These are phyloP conservation scores for Achaetomium macrosporum DNA, from an alignment of 2,329 filamentous ascomycete genomes.

Conservation along the genomic window DNA sequence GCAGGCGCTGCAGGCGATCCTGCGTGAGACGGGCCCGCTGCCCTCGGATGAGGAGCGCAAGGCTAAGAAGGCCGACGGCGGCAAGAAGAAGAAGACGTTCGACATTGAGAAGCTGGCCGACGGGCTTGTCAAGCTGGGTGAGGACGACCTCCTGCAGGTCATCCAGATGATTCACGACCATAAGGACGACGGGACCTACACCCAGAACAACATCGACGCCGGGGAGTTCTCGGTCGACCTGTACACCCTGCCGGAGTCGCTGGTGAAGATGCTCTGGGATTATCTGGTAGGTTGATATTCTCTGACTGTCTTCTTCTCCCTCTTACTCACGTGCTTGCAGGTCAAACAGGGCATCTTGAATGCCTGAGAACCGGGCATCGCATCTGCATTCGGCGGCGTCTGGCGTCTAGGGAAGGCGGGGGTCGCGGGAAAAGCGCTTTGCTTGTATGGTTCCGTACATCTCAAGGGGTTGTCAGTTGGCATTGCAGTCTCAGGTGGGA, in stretches of 20 bases:
- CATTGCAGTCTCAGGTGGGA: no score
- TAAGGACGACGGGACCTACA: conserved; percentile 90
- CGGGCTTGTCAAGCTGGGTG: conserved; percentile 76
- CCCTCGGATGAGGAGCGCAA: conserved; percentile 64
- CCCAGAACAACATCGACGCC: conserved; percentile 93
- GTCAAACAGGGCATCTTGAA: conserved; percentile 15
- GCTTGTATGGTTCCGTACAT: conserved; percentile 3
- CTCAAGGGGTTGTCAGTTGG: no score
- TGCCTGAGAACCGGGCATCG: conserved; percentile 3
- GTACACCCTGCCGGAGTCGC: conserved; percentile 85
- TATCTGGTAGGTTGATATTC: conserved; percentile 49
- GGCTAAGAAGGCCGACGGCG: conserved; percentile 59
- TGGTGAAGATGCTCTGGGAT: conserved; percentile 95
- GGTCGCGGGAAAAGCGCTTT: conserved; percentile 8
- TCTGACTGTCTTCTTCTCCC: neutral
- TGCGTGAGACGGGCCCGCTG: conserved; percentile 82
- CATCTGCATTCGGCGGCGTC: conserved; percentile 17
- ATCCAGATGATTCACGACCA: conserved; percentile 98
- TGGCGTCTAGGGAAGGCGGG: conserved; percentile 10
- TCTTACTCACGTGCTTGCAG: neutral
- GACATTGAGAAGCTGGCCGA: conserved; percentile 98
- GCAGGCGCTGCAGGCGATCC: conserved; percentile 68
- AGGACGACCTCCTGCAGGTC: conserved; percentile 90
- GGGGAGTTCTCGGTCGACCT: conserved; percentile 98
- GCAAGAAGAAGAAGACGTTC: conserved; percentile 71